Evolutionary conservation across 306 rosid genomes (phyloP).

Genomic region (Dalbergia cochinchinensis): DNA sequence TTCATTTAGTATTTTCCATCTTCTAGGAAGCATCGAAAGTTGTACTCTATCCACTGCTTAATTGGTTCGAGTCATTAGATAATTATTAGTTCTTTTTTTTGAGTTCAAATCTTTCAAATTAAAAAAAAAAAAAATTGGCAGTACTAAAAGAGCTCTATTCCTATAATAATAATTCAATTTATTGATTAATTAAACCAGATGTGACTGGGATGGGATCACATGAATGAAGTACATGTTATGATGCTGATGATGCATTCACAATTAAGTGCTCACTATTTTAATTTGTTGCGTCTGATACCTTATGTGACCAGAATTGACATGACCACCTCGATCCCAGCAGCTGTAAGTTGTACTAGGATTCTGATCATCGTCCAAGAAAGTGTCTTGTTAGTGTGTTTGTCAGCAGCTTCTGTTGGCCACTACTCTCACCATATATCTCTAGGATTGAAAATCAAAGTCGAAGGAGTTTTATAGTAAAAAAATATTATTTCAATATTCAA

Average conservation of each 20-base stretch:
- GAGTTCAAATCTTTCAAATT: no score
- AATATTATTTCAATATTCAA: no score
- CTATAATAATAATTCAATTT: no score
- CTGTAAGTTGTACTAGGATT: conserved; percentile 27
- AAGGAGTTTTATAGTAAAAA: not conserved
- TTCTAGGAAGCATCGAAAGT: no score
- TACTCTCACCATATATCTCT: not conserved
- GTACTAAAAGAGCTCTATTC: no score
- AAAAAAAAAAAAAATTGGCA: no score
- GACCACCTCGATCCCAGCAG: conserved; percentile 23
- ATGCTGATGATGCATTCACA: not conserved
- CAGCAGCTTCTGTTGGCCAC: conserved; percentile 5
- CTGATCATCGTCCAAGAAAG: conserved; percentile 29
- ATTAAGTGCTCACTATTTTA: conserved; percentile 13
- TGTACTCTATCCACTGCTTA: no score
- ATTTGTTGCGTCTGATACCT: conserved; percentile 23
- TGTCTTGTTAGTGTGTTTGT: conserved; percentile 29
- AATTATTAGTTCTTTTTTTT: no score
- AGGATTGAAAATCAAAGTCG: conserved; percentile 26
- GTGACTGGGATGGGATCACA: conserved; percentile 17
- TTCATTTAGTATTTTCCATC: no score
- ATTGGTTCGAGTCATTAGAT: no score
- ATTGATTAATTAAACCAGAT: not conserved
- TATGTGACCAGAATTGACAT: conserved; percentile 34
- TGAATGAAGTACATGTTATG: conserved; percentile 5